phyloP scores from a whole-genome alignment of 495 filamentous ascomycete species.

The Neurospora cerealis region DNA sequence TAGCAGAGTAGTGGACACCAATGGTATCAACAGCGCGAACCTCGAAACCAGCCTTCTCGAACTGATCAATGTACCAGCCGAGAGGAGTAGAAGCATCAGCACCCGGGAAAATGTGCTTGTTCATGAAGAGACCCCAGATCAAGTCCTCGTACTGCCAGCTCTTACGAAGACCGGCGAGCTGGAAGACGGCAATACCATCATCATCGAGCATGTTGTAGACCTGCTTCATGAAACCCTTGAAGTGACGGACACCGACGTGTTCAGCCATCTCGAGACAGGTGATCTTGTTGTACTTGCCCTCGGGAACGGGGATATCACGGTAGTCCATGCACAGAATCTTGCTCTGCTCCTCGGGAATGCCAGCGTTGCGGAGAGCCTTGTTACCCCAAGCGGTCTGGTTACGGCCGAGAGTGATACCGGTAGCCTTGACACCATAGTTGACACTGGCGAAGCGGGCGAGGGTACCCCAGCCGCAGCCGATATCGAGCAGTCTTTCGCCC shows the following conservation, averaged over 20 bases:
- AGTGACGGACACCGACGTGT: conserved; percentile 75
- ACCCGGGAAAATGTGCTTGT: conserved; percentile 86
- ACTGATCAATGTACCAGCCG: conserved; percentile 54
- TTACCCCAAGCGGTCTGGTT: conserved; percentile 85
- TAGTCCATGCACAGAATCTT: conserved; percentile 76
- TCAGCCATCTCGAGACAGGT: conserved; percentile 86
- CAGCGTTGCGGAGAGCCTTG: conserved; percentile 56
- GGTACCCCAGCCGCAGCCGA: conserved; percentile 84
- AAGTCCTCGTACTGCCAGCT: conserved; percentile 84
- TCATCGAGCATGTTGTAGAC: conserved; percentile 80
- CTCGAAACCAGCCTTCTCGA: conserved; percentile 72
- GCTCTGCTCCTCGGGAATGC: conserved; percentile 60
- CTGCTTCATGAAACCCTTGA: conserved; percentile 57
- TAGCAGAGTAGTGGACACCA: conserved; percentile 95
- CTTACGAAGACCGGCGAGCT: conserved; percentile 74
- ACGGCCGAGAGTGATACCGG: conserved; percentile 70
- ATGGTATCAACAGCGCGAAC: conserved; percentile 74
- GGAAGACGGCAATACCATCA: conserved; percentile 74
- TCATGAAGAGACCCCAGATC: conserved; percentile 84
- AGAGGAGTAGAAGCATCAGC: conserved; percentile 79
- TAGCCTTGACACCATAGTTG: conserved; percentile 69
- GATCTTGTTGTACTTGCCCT: conserved; percentile 71
- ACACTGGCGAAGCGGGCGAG: conserved; percentile 68
- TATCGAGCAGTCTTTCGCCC: conserved; percentile 67
- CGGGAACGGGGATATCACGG: conserved; percentile 64